These are phyloP conservation scores for Coix lacrymajobi DNA, from an alignment of 176 grass and related monocot genomes.

Conservation along the genomic window DNA sequence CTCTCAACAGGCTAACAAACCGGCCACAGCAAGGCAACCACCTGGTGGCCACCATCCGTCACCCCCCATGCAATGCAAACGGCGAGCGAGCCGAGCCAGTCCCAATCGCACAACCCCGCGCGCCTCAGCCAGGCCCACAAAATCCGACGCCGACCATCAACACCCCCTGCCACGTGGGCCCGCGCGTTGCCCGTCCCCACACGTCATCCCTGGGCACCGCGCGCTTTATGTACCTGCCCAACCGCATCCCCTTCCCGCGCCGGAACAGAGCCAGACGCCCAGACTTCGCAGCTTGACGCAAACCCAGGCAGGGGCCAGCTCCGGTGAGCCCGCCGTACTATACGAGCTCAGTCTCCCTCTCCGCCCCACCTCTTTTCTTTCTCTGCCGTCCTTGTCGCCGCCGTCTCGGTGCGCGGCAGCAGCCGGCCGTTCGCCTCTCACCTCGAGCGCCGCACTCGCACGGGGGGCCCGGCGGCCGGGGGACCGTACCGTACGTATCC, in stretches of 20 bases:
- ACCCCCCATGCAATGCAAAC: background rate
- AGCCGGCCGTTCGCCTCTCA: background rate
- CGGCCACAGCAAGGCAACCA: background rate
- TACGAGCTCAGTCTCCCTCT: background rate
- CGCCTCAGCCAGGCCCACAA: background rate
- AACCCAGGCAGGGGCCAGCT: conserved; percentile 3
- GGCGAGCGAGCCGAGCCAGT: background rate
- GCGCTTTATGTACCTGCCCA: conserved; percentile 23
- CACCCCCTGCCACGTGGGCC: background rate
- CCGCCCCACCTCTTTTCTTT: background rate
- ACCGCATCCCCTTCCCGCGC: background rate
- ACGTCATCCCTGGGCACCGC: background rate
- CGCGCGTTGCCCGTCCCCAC: conserved; percentile 12
- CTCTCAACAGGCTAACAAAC: background rate
- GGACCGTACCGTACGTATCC: background rate
- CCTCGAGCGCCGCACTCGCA: too few species aligned
- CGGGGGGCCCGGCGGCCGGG: background rate
- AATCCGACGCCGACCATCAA: background rate
- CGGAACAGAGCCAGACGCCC: conserved; percentile 11
- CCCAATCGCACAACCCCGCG: background rate
- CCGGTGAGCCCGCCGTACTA: background rate
- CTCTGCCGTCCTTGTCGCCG: background rate
- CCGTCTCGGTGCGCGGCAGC: background rate
- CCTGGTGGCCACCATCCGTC: background rate
- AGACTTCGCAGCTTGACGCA: background rate